These are phyloP conservation scores for Pythium diclinum DNA, from an alignment of 352 stramenopile genomes.

Conservation along the genomic window DNA sequence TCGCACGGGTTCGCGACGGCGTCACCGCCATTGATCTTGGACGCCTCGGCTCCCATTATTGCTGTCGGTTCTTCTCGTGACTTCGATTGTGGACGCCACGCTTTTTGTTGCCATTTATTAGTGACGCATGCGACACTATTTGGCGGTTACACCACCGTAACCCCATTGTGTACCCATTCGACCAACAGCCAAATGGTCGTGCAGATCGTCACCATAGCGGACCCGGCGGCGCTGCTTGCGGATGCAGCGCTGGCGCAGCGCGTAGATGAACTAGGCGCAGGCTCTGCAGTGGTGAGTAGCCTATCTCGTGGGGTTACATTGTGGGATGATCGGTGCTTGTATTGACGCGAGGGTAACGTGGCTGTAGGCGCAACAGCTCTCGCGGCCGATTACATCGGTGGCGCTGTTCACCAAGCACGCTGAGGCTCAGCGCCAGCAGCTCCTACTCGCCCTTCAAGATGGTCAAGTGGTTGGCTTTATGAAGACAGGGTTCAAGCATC, in stretches of 20 bases:
- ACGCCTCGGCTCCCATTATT: conserved; percentile 60
- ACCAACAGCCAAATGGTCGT: background rate
- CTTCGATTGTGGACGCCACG: background rate
- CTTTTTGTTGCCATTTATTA: background rate
- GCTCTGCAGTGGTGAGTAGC: conserved; percentile 41
- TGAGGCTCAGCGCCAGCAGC: conserved; percentile 34
- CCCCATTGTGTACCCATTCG: background rate
- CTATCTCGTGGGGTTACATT: background rate
- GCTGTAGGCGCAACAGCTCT: conserved; percentile 54
- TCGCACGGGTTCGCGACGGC: conserved; percentile 45
- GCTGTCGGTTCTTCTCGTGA: too few relatives aligned
- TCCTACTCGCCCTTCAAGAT: conserved; percentile 37
- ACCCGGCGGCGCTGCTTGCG: conserved; percentile 26
- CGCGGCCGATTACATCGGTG: conserved; percentile 54
- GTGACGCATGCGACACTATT: conserved; percentile 2
- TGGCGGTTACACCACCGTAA: background rate
- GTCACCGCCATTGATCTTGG: conserved; percentile 34
- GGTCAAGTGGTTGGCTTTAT: conserved; percentile 43
- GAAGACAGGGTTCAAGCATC: conserved; percentile 64
- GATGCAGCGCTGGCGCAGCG: conserved; percentile 24
- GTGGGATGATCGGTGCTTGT: background rate
- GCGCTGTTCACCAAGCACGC: conserved; percentile 36
- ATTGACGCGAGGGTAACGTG: background rate
- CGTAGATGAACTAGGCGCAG: conserved; percentile 43
- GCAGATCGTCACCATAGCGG: conserved; percentile 4